phyloP scores from a whole-genome alignment of 148 eudicot species.

The Dysphania ambrosioides region DNA sequence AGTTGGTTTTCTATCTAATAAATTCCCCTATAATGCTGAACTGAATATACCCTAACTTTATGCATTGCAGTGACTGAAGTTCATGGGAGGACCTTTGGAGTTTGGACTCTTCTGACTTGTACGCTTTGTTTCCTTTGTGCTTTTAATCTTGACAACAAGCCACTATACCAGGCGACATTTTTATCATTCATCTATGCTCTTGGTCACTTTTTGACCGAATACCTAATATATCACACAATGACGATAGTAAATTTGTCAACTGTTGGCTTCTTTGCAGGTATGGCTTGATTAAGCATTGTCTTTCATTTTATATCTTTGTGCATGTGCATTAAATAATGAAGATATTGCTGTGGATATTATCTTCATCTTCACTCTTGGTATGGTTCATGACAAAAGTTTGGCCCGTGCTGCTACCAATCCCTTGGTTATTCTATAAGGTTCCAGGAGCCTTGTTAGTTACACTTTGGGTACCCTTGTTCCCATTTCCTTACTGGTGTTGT shows the following conservation, averaged over 20 bases:
- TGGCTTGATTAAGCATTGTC: slow-evolving; percentile 9
- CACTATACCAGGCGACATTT: slow-evolving; percentile 73
- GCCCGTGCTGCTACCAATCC: too few relatives aligned
- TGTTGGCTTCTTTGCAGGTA: slow-evolving; percentile 94
- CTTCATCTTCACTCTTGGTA: neutral
- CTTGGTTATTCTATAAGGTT: too few relatives aligned
- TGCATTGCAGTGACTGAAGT: slow-evolving; percentile 75
- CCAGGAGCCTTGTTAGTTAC: too few relatives aligned
- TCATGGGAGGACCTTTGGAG: slow-evolving; percentile 95
- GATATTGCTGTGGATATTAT: neutral
- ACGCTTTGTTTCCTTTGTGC: slow-evolving; percentile 93
- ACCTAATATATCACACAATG: slow-evolving; percentile 75
- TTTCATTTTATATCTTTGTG: neutral
- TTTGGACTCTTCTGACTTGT: slow-evolving; percentile 93
- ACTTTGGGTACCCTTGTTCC: too few relatives aligned
- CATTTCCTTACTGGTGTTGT: too few relatives aligned
- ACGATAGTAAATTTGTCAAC: slow-evolving; percentile 72
- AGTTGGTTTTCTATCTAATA: neutral
- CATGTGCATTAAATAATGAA: neutral
- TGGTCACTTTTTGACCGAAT: slow-evolving; percentile 85
- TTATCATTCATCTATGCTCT: slow-evolving; percentile 80
- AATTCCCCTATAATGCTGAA: neutral
- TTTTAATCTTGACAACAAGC: slow-evolving; percentile 88
- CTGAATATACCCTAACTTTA: slow-evolving; percentile 3
- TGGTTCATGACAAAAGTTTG: too few relatives aligned